phyloP scores from a whole-genome alignment of 176 grass and related monocot genomes.

The Pontederia crassipes region DNA sequence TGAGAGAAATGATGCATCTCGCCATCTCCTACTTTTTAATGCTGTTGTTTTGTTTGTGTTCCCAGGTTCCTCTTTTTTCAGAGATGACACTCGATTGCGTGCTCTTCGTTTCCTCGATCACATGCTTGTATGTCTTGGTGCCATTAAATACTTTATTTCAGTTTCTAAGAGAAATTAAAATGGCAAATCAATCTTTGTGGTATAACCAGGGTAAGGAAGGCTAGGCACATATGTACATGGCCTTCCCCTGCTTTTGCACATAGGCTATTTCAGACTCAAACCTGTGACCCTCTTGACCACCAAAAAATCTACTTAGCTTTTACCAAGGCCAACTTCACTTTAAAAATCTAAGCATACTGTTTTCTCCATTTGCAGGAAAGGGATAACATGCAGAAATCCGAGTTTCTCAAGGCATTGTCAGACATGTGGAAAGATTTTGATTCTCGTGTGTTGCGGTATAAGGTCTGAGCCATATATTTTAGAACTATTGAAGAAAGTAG shows the following conservation, averaged over 20 bases:
- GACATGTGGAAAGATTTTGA: conserved; percentile 99
- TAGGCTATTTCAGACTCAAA: no score
- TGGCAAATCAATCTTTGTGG: no score
- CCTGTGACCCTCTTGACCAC: no score
- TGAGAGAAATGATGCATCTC: no score
- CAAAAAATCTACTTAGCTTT: no score
- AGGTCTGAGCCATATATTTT: conserved; percentile 34
- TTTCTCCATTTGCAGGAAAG: conserved; percentile 56
- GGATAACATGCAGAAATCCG: conserved; percentile 99
- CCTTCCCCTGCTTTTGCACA: no score
- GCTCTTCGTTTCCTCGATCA: conserved; percentile 99
- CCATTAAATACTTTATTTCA: not conserved
- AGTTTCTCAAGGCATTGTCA: conserved; percentile 95
- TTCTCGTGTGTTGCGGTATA: conserved; percentile 86
- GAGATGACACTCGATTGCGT: conserved; percentile 87
- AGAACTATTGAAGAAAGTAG: no score
- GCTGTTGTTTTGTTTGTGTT: conserved; percentile 7
- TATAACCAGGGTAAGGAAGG: no score
- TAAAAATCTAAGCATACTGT: not conserved
- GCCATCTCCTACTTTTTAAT: not conserved
- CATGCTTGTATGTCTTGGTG: conserved; percentile 66
- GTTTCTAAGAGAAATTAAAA: no score
- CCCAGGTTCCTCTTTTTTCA: conserved; percentile 91
- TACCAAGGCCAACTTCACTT: no score
- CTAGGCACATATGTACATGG: no score